Evolutionary conservation across 2,329 filamentous ascomycete genomes (phyloP), one percentile per base, ranked within the genome.

Genomic region (Sarocladium strictum): DNA sequence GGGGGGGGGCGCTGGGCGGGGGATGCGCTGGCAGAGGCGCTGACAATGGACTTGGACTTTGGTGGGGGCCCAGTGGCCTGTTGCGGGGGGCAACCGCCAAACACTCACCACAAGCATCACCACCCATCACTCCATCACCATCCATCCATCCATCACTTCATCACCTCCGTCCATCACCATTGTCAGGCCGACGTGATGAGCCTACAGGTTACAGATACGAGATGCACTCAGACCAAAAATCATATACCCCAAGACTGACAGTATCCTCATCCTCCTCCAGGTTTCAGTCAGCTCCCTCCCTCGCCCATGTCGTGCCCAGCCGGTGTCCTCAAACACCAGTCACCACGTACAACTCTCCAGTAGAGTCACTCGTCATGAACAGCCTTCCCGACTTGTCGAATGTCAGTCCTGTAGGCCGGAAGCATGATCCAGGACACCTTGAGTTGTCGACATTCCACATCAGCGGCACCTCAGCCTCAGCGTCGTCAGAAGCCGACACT

Each of bases 341-440:
- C 35, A 76, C 57, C 9, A 81, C 71, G 60, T 74, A 82, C 21
- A 84, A 72, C 66, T 84, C 80, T 2, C 80, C 80, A 1, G 78
- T 78, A 1, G 70, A 58, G 61, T 83, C 80, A 33, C 72, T 76
- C 54, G 70, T 76, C 69, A 82, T 75, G 63, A 76, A 83, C 7
- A 83, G 65, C 2, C 79, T 65, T 1, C 75, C 76, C 6, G 66
- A 57, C 6, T 54, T 58, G 58, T 71, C 69, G 26, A 69, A 63
- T 1, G 65, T 65, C 14, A 83, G 68, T 0, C 77, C 76, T 0
- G 76, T 75, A 10, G 79, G 79, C 1, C 80, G 70, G 65, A 83
- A 79, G 63, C 79, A 83, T 2, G 60, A 57, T 27, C 64, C 61
- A 0, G 76, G 78, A 57, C 79, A 83, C 14, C 61, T 58, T 1